phyloP scores from a whole-genome alignment of 176 grass and related monocot genomes.

The Saccharum officinarum region DNA sequence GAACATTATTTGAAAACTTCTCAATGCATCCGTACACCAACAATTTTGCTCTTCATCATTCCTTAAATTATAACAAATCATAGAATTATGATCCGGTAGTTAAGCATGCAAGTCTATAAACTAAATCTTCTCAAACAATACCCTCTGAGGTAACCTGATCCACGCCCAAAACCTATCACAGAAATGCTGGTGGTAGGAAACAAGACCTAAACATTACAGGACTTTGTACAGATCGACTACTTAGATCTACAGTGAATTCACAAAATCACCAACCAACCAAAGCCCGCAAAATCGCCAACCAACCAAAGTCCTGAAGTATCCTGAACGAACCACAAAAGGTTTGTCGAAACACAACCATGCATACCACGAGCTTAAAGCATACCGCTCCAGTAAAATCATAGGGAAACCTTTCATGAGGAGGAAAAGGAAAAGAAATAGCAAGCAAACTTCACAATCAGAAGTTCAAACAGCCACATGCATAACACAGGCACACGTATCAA shows the following conservation, averaged over 20 bases:
- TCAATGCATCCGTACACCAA: background rate
- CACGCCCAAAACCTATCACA: background rate
- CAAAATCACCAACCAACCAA: background rate
- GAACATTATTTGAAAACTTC: background rate
- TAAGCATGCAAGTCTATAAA: background rate
- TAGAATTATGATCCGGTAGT: background rate
- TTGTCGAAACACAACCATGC: background rate
- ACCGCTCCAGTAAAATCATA: background rate
- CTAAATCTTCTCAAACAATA: background rate
- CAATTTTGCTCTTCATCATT: background rate
- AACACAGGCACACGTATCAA: background rate
- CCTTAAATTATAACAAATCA: background rate
- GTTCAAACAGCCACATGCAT: background rate
- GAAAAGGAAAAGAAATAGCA: background rate
- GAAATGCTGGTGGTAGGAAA: background rate
- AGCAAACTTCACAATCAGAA: background rate
- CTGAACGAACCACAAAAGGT: background rate
- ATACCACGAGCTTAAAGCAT: background rate
- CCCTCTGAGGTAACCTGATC: background rate
- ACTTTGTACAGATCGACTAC: background rate
- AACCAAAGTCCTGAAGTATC: background rate
- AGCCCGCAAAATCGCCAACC: background rate
- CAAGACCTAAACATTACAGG: background rate
- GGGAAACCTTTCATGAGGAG: background rate
- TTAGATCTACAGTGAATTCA: background rate